Evolutionary conservation across 2,329 filamentous ascomycete genomes (phyloP).

Genomic region (Alternaria tenuissima): DNA sequence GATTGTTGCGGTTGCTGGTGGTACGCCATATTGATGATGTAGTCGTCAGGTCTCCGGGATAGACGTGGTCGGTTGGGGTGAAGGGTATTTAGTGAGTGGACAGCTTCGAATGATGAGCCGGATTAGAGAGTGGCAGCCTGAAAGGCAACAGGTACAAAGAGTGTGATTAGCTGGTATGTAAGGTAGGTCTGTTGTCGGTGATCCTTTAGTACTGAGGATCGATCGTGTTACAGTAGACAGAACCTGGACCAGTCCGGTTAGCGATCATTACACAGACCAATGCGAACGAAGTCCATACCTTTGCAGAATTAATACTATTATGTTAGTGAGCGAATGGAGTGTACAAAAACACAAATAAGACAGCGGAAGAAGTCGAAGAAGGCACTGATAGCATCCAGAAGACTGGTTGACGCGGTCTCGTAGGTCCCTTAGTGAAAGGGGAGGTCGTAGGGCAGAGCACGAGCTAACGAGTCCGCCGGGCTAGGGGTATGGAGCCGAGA

Average conservation of each 20-base stretch:
- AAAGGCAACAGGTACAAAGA: conserved; percentile 59
- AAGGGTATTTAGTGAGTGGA: conserved; percentile 51
- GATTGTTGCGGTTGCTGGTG: conserved; percentile 60
- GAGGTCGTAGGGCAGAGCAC: conserved; percentile 57
- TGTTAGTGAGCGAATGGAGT: conserved; percentile 50
- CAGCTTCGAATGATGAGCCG: conserved; percentile 48
- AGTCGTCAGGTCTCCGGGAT: conserved; percentile 57
- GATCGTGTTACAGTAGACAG: conserved; percentile 39
- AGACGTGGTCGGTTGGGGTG: conserved; percentile 35
- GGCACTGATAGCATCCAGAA: conserved; percentile 55
- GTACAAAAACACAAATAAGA: conserved; percentile 45
- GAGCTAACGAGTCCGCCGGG: conserved; percentile 63
- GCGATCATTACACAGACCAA: conserved; percentile 19
- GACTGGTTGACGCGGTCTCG: conserved; percentile 46
- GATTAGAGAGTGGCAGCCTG: conserved; percentile 62
- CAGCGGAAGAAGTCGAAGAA: conserved; percentile 42
- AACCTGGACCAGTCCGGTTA: conserved; percentile 43
- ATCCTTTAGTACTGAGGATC: conserved; percentile 46
- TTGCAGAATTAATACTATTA: conserved; percentile 59
- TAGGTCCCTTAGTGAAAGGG: conserved; percentile 47
- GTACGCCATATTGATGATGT: conserved; percentile 65
- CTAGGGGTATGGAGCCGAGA: conserved; percentile 51
- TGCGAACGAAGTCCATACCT: conserved; percentile 51
- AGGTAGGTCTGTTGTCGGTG: conserved; percentile 50
- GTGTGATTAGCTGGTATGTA: conserved; percentile 65